Evolutionary conservation across 106 monocot species (phyloP).

Genomic region (Iris macrosiphon): DNA sequence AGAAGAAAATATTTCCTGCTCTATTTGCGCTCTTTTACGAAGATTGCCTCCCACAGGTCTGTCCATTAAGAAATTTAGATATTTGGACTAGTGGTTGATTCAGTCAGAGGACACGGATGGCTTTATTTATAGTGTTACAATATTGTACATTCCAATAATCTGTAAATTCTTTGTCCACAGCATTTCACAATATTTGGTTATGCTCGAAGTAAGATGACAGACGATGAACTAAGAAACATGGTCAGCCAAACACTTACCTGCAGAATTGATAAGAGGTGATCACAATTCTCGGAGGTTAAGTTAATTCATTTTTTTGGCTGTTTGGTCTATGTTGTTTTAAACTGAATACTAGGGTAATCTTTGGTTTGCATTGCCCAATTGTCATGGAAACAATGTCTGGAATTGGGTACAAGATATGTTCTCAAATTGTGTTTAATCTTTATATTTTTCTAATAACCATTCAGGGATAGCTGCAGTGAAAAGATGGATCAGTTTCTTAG

Average conservation of each 20-base stretch:
- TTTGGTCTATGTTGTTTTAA: no score
- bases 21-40: slow-evolving; percentile 84
- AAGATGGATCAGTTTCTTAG: slow-evolving; percentile 59
- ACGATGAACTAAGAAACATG: slow-evolving; percentile 79
- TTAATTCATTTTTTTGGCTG: no score
- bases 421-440: no score
- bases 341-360: no score
- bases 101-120: no score
- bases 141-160: neutral
- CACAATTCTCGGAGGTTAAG: no score
- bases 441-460: no score
- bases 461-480: slow-evolving; percentile 46
- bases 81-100: neutral
- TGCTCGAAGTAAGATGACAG: slow-evolving; percentile 84
- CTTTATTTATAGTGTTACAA: neutral
- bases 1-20: slow-evolving; percentile 90
- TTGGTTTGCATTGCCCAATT: no score
- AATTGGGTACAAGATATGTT: no score
- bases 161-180: slow-evolving; percentile 24
- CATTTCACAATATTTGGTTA: slow-evolving; percentile 90
- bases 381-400: no score
- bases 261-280: slow-evolving; percentile 74
- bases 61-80: neutral
- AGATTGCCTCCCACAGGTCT: slow-evolving; percentile 74
- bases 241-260: slow-evolving; percentile 78